phyloP scores from a whole-genome alignment of 2,329 filamentous ascomycete genomes.

The Drechslera avenae region DNA sequence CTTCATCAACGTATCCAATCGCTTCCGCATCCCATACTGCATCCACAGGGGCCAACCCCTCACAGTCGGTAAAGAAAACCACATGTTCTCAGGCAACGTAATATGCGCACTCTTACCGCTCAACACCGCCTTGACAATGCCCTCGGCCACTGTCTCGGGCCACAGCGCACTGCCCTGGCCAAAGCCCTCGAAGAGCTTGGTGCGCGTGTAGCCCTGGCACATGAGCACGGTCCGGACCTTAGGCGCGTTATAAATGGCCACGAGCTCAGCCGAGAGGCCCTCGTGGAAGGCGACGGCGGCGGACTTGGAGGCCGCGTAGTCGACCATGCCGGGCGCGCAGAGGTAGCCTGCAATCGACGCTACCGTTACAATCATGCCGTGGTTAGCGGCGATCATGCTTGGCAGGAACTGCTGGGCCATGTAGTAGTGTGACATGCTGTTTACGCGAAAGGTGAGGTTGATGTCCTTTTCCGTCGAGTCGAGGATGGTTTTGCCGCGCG shows the following conservation, averaged over 20 bases:
- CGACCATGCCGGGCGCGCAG: slow-evolving; percentile 66
- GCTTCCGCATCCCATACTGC: slow-evolving; percentile 58
- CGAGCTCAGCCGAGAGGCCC: slow-evolving; percentile 52
- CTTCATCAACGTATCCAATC: slow-evolving; percentile 42
- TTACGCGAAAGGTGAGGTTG: slow-evolving; percentile 73
- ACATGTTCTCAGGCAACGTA: slow-evolving; percentile 55
- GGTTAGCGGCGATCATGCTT: slow-evolving; percentile 64
- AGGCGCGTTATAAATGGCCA: slow-evolving; percentile 64
- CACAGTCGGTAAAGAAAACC: slow-evolving; percentile 43
- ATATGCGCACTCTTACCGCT: slow-evolving; percentile 63
- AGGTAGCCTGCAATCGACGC: slow-evolving; percentile 68
- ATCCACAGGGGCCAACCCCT: slow-evolving; percentile 68
- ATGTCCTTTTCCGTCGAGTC: slow-evolving; percentile 62
- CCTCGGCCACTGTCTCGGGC: slow-evolving; percentile 68
- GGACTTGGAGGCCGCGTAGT: slow-evolving; percentile 71
- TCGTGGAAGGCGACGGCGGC: slow-evolving; percentile 72
- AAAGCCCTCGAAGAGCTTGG: slow-evolving; percentile 64
- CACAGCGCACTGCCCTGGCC: slow-evolving; percentile 57
- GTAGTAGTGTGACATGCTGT: slow-evolving; percentile 70
- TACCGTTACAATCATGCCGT: slow-evolving; percentile 75
- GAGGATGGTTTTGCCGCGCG: slow-evolving; percentile 66
- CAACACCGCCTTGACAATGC: slow-evolving; percentile 65
- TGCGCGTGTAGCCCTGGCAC: slow-evolving; percentile 67
- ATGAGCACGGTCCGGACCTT: slow-evolving; percentile 70
- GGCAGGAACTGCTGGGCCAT: slow-evolving; percentile 71